phyloP scores from a whole-genome alignment of 108 stramenopile species.

The Cyclotella atomus region DNA sequence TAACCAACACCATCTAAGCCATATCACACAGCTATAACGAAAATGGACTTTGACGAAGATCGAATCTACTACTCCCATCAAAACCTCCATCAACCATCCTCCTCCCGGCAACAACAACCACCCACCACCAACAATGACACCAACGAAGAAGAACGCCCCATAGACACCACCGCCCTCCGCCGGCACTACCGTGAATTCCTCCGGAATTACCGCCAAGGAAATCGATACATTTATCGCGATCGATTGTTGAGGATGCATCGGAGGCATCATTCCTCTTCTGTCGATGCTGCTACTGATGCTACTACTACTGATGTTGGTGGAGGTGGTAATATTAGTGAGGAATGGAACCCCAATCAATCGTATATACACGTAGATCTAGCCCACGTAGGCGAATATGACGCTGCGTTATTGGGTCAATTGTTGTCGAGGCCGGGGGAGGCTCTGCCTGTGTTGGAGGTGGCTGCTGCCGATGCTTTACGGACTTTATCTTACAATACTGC shows the following conservation, averaged over 20 bases:
- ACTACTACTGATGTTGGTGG: slow-evolving; percentile 15
- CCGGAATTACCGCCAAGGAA: slow-evolving; percentile 78
- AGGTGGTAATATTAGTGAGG: neutral
- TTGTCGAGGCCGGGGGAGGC: slow-evolving; percentile 65
- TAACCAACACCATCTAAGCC: too few relatives aligned
- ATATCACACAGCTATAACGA: neutral
- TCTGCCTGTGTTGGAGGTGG: slow-evolving; percentile 76
- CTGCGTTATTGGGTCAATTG: slow-evolving; percentile 73
- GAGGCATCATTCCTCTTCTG: slow-evolving; percentile 50
- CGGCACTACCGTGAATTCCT: slow-evolving; percentile 71
- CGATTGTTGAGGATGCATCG: slow-evolving; percentile 84
- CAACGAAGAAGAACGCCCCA: slow-evolving; percentile 47
- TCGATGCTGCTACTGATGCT: slow-evolving; percentile 8
- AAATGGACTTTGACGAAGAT: slow-evolving; percentile 82
- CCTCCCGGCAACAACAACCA: slow-evolving; percentile 1
- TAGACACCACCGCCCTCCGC: slow-evolving; percentile 64
- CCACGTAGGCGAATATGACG: slow-evolving; percentile 89
- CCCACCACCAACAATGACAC: slow-evolving; percentile 5
- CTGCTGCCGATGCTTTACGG: slow-evolving; percentile 74
- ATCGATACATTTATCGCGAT: slow-evolving; percentile 81
- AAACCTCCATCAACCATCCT: slow-evolving; percentile 59
- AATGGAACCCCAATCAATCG: slow-evolving; percentile 49
- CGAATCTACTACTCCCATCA: slow-evolving; percentile 89
- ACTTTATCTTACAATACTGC: slow-evolving; percentile 75
- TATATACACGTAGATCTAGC: slow-evolving; percentile 75